A percentile compares a stretch with the other conserved stretches of the same genome.
phyloP scores from a whole-genome alignment of 495 filamentous ascomycete genomes.

The Aspergillus panamensis region DNA sequence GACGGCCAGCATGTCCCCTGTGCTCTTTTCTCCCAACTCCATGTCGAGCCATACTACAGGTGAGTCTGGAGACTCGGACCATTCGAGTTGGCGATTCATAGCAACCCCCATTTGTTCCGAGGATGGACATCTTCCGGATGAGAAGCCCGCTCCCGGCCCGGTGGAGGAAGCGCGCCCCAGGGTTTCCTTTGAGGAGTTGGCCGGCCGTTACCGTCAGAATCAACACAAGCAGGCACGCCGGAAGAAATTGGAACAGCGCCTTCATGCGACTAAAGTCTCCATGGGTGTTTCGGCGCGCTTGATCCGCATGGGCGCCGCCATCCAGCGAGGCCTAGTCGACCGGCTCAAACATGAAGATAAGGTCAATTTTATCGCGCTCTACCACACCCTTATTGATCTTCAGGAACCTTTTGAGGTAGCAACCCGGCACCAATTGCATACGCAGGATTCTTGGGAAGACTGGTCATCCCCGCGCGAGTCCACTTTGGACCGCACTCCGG shows the following conservation, averaged over 20 bases:
- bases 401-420: slow-evolving; percentile 77
- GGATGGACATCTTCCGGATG: slow-evolving; percentile 19
- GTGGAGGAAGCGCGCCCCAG: slow-evolving; percentile 25
- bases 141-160: slow-evolving; percentile 13
- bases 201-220: slow-evolving; percentile 39
- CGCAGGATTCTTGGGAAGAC: slow-evolving; percentile 44
- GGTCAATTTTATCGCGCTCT: slow-evolving; percentile 78
- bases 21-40: slow-evolving; percentile 15
- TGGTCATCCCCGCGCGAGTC: slow-evolving; percentile 29
- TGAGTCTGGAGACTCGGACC: slow-evolving; percentile 43
- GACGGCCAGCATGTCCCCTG: slow-evolving; percentile 25
- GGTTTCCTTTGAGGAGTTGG: slow-evolving; percentile 46
- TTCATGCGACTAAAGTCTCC: slow-evolving; percentile 53
- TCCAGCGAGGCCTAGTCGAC: slow-evolving; percentile 81
- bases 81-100: slow-evolving; percentile 33
- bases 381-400: slow-evolving; percentile 85
- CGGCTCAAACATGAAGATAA: slow-evolving; percentile 87
- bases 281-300: slow-evolving; percentile 78
- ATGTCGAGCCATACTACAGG: slow-evolving; percentile 25
- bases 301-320: slow-evolving; percentile 70
- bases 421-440: slow-evolving; percentile 37
- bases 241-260: slow-evolving; percentile 39
- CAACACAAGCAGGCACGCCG: slow-evolving; percentile 43
- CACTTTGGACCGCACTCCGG: slow-evolving; percentile 47
- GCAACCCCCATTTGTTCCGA: slow-evolving; percentile 23